These are phyloP conservation scores for Globisporangium mamillatum DNA, from an alignment of 352 stramenopile species.

Conservation along the genomic window DNA sequence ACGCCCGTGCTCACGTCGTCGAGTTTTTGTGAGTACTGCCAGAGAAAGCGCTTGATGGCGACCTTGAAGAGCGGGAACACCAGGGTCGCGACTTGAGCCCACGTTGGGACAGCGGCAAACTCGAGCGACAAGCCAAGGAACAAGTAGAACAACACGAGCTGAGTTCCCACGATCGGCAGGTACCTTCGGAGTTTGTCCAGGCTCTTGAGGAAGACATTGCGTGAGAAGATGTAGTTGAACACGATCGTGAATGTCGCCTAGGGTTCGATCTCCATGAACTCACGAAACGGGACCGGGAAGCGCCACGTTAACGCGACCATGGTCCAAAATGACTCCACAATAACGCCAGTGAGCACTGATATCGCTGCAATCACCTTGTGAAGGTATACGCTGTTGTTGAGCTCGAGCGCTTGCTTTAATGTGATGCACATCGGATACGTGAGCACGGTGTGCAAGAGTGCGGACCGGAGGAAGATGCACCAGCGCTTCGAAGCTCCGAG, in stretches of 20 bases:
- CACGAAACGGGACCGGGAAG: not conserved
- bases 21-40: conserved; percentile 17
- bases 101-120: conserved; percentile 11
- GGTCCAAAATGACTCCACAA: not conserved
- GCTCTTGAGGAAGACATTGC: conserved; percentile 12
- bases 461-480: conserved; percentile 16
- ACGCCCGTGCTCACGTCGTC: conserved; percentile 27
- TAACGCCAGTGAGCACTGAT: not conserved
- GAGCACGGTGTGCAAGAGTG: conserved; percentile 18
- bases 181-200: conserved; percentile 11
- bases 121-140: conserved; percentile 20
- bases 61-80: conserved; percentile 19
- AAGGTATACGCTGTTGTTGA: not conserved
- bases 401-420: not conserved
- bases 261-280: not conserved
- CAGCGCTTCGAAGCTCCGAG: not conserved
- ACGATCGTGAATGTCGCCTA: not conserved
- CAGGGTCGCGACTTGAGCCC: conserved; percentile 11
- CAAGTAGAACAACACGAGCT: conserved; percentile 23
- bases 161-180: conserved; percentile 15
- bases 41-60: conserved; percentile 21
- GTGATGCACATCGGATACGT: conserved; percentile 18
- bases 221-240: conserved; percentile 16
- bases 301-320: not conserved
- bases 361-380: not conserved